Percentiles rank a stretch among this genome's conserved stretches.
Conservation (phyloP, 352 stramenopile genomes). For the Globisporangium nunn region DNA sequence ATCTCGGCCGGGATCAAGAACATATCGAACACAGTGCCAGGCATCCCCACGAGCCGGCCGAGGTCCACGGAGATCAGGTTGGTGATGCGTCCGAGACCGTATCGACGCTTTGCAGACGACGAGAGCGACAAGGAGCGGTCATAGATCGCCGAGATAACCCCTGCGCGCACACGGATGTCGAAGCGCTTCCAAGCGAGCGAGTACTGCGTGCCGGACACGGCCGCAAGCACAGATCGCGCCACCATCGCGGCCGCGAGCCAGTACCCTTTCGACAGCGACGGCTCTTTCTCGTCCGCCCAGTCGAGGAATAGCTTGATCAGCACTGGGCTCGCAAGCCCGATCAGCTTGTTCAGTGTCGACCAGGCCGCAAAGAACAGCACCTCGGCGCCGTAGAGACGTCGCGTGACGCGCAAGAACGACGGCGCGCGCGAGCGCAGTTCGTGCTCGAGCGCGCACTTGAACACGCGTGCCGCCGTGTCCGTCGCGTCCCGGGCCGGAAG, state of each 20-base stretch:
- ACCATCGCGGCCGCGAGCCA: constrained; percentile 47
- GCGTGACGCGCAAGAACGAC: constrained; percentile 50
- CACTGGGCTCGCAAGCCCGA: constrained; percentile 60
- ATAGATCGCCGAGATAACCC: constrained; percentile 68
- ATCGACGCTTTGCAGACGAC: constrained; percentile 17
- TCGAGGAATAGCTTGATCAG: constrained; percentile 78
- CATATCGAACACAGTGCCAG: constrained; percentile 69
- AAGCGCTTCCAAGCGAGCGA: constrained; percentile 71
- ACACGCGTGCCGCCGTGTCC: constrained; percentile 25
- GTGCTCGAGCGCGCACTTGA: constrained; percentile 31
- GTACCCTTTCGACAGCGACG: constrained; percentile 42
- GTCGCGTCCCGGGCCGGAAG: constrained; percentile 48
- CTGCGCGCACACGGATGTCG: constrained; percentile 60
- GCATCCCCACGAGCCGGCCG: constrained; percentile 62
- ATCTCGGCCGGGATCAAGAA: constrained; percentile 75
- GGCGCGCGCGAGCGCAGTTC: constrained; percentile 20
- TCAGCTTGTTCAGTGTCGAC: constrained; percentile 66
- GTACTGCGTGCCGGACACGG: constrained; percentile 75
- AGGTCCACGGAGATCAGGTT: constrained; percentile 81
- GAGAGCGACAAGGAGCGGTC: constrained; percentile 40
- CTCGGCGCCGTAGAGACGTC: constrained; percentile 51
- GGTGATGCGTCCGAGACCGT: constrained; percentile 57
- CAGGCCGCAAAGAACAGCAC: constrained; percentile 51
- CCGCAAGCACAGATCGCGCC: constrained; percentile 39
- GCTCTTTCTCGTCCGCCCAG: constrained; percentile 41